Evolutionary conservation across 805 yeast genomes (phyloP).

Genomic region (Kazachstania viticola): DNA sequence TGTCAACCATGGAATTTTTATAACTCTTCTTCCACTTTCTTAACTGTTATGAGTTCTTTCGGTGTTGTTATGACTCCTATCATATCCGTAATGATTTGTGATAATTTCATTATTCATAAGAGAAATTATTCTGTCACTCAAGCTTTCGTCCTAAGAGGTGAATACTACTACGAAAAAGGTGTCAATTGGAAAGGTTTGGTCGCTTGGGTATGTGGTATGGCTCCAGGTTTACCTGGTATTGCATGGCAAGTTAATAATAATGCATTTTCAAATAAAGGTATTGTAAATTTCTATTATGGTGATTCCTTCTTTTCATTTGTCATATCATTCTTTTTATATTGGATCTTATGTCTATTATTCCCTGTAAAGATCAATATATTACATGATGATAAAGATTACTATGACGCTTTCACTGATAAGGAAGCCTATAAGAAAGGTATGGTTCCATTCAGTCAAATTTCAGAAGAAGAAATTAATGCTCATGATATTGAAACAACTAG

Average conservation of each 20-base stretch:
- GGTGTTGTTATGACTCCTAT: slow-evolving; percentile 31
- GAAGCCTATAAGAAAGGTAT: slow-evolving; percentile 25
- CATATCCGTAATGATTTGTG: slow-evolving; percentile 31
- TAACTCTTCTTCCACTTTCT: slow-evolving; percentile 26
- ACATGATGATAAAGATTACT: slow-evolving; percentile 32
- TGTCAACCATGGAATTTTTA: slow-evolving; percentile 32
- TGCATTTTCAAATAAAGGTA: slow-evolving; percentile 26
- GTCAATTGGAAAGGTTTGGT: slow-evolving; percentile 29
- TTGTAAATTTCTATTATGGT: slow-evolving; percentile 33
- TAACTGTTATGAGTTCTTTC: slow-evolving; percentile 30
- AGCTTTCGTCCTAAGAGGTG: slow-evolving; percentile 19
- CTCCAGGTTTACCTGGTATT: slow-evolving; percentile 42
- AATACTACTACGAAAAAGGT: slow-evolving; percentile 31
- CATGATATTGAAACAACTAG: slow-evolving; percentile 3
- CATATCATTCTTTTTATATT: slow-evolving; percentile 30
- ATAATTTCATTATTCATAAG: slow-evolving; percentile 30
- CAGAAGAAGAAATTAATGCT: slow-evolving; percentile 14
- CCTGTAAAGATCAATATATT: slow-evolving; percentile 28
- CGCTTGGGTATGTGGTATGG: slow-evolving; percentile 28
- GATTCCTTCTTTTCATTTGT: slow-evolving; percentile 33
- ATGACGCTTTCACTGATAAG: slow-evolving; percentile 28
- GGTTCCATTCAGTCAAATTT: slow-evolving; percentile 24
- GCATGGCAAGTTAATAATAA: slow-evolving; percentile 27
- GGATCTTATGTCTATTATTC: slow-evolving; percentile 25
- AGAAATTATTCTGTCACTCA: slow-evolving; percentile 26